Evolutionary conservation across 306 rosid genomes (phyloP).

Genomic region (Rubus parviflorus): DNA sequence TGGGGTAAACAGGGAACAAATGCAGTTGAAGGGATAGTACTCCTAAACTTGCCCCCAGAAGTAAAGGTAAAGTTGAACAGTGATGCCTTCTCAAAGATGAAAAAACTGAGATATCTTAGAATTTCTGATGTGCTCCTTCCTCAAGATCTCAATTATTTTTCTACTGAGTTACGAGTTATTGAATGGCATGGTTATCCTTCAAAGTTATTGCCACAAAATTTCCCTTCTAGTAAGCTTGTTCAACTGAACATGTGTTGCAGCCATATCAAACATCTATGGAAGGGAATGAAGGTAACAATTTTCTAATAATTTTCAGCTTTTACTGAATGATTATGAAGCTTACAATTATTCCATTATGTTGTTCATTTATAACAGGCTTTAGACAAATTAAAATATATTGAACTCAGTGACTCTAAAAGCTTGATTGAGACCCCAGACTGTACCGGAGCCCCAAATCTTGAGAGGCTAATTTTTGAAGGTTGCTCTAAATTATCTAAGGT

Average conservation of each 20-base stretch:
- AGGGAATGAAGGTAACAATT: background rate
- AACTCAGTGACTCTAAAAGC: constrained; percentile 4
- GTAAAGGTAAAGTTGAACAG: too few relatives aligned
- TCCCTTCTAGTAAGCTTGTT: background rate
- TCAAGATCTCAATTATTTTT: too few relatives aligned
- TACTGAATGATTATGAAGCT: background rate
- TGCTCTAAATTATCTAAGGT: constrained; percentile 8
- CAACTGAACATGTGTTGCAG: background rate
- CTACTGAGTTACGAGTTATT: too few relatives aligned
- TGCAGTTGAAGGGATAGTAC: too few relatives aligned
- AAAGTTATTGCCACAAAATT: background rate
- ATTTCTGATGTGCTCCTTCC: too few relatives aligned
- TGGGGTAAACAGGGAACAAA: too few relatives aligned
- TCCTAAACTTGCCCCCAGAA: too few relatives aligned
- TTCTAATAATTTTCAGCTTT: background rate
- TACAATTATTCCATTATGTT: background rate
- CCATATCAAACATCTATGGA: background rate
- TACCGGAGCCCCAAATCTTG: background rate
- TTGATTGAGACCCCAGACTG: constrained; percentile 14
- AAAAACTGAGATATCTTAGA: too few relatives aligned
- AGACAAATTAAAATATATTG: background rate
- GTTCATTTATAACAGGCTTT: background rate
- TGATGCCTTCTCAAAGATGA: too few relatives aligned
- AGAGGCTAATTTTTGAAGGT: constrained; percentile 7
- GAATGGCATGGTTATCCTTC: too few relatives aligned